Base-by-base conservation (phyloP, 805 yeast genomes). In the Tetrapisispora pingtungensis region DNA sequence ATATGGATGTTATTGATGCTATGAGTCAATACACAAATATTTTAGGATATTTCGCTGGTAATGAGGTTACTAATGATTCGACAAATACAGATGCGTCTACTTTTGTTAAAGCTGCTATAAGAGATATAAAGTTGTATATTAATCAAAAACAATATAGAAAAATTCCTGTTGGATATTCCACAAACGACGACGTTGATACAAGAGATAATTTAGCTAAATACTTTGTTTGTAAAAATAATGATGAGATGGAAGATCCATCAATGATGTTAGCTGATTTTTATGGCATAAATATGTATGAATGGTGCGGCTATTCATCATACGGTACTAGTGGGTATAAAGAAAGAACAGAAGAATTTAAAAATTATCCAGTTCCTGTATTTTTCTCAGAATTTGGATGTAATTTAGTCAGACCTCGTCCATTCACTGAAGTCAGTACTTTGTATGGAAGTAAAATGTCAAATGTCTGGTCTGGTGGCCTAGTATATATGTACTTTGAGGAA, bases 11-110 rank as follows among this genome's bases (percentile, higher is more conserved):
- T 31, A 78, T 93, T 46, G 97, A 93, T 65, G 68, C 74, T 53
- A 77, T 93, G 70, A 77, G 79, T 47, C 71, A 75, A 55, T 90
- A 89, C 68, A 67, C 81, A 40, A 90, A 90, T 66, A 76, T 86
- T 17, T 72, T 90, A 50, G 98, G 97, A 2, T 89, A 86, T 74
- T 89, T 90, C 67, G 97, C 97, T 26, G 98, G 97, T 49, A 93
- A 93, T 67, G 98, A 90, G 73, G 97, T 93, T 43, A 78, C 90
- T 48, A 90, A 89, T 66, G 87, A 85, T 59, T 68, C 66, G 36
- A 69, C 87, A 40, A 89, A 86, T 66, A 84, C 97, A 13, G 81
- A 79, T 54, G 85, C 97, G 28, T 88, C 97, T 26, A 87, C 97
- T 1, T 90, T 80, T 65, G 95, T 93, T 46, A 93, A 90, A 73